Evolutionary conservation across 805 yeast genomes (phyloP).

Genomic region (Saccharomycopsis amapae): DNA sequence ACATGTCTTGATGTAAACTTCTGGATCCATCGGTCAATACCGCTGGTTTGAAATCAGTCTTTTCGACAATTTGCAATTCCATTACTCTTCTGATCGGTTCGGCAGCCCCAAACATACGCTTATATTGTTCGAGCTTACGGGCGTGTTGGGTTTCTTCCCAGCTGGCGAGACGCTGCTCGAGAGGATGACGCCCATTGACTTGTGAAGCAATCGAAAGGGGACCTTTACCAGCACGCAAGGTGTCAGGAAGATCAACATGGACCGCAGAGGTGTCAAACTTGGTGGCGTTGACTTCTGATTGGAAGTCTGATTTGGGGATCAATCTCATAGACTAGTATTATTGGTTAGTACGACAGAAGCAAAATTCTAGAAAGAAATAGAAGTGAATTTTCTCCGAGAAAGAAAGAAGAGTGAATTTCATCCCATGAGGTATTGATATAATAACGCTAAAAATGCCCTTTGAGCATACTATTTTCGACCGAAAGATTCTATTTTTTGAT

Average conservation of each 20-base stretch:
- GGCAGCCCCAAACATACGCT: conserved; percentile 84
- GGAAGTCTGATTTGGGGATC: conserved; percentile 9
- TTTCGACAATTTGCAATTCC: conserved; percentile 73
- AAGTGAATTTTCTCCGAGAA: too few relatives aligned
- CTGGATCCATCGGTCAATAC: conserved; percentile 56
- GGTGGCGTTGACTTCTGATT: conserved; percentile 38
- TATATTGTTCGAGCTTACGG: conserved; percentile 65
- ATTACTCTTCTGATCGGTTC: conserved; percentile 88
- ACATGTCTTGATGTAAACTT: conserved; percentile 66
- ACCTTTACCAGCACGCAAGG: conserved; percentile 58
- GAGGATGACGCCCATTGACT: conserved; percentile 76
- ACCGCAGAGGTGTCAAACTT: conserved; percentile 41
- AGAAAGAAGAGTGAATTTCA: too few relatives aligned
- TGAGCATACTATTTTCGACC: too few relatives aligned
- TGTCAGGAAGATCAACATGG: conserved; percentile 62
- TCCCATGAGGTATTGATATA: too few relatives aligned
- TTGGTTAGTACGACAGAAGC: background rate
- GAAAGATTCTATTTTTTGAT: too few relatives aligned
- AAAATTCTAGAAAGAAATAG: too few relatives aligned
- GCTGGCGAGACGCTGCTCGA: conserved; percentile 62
- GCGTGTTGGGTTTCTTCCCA: conserved; percentile 79
- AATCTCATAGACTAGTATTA: conserved; percentile 11
- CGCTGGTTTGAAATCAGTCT: conserved; percentile 62
- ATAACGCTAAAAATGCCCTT: too few relatives aligned
- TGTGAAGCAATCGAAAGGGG: conserved; percentile 47